These are phyloP conservation scores for Pezicula radicicola DNA, from an alignment of 2,329 filamentous ascomycete genomes.

Conservation along the genomic window DNA sequence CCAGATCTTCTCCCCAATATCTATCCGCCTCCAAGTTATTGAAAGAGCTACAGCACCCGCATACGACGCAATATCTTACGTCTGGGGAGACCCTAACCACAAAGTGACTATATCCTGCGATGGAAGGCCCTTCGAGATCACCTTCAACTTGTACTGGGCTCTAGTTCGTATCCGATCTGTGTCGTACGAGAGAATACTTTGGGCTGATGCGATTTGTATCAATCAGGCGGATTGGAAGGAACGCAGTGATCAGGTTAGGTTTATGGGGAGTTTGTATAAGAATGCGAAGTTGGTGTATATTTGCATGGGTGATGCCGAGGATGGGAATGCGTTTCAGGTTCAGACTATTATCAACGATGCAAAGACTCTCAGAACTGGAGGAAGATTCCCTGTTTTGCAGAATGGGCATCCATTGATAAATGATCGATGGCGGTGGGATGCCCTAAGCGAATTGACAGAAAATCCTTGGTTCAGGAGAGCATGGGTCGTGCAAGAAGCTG, in stretches of 20 bases:
- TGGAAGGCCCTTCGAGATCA: not conserved
- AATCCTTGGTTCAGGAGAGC: too few relatives aligned
- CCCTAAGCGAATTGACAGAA: too few relatives aligned
- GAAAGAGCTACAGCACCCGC: not conserved
- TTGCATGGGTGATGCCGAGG: not conserved
- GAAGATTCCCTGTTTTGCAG: too few relatives aligned
- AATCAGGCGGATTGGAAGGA: too few relatives aligned
- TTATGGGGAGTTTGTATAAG: not conserved
- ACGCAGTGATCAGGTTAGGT: not conserved
- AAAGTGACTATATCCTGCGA: not conserved
- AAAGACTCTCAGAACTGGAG: too few relatives aligned
- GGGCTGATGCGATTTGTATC: not conserved
- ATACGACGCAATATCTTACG: not conserved
- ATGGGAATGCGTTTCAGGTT: not conserved
- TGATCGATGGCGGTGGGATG: too few relatives aligned
- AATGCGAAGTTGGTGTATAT: not conserved
- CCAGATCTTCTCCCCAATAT: not conserved
- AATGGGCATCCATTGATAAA: too few relatives aligned
- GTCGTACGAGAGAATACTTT: not conserved
- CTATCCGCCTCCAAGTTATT: conserved; percentile 1
- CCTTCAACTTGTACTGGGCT: not conserved
- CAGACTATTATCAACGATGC: not conserved
- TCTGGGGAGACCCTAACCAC: not conserved
- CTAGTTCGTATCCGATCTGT: not conserved
- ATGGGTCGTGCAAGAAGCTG: too few relatives aligned